These are phyloP conservation scores for Cenchrus purpureus DNA, from an alignment of 176 grass and related monocot species.

Conservation along the genomic window DNA sequence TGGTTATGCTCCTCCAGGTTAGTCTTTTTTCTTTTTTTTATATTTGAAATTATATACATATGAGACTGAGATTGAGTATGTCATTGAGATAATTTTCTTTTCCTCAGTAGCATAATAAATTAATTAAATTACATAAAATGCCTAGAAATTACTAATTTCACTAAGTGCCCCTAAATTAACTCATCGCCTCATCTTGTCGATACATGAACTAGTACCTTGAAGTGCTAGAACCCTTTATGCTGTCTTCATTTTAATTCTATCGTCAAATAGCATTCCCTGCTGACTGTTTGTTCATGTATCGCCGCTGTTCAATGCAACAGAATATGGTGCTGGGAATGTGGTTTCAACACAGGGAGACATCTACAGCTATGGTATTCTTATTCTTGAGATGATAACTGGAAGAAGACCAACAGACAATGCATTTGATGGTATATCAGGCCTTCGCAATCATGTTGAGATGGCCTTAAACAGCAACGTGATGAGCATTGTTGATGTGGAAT, in stretches of 20 bases:
- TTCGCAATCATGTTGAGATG: slow-evolving; percentile 17
- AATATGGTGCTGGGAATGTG: slow-evolving; percentile 36
- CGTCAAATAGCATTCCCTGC: not conserved
- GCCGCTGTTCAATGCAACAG: slow-evolving; percentile 15
- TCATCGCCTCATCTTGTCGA: not conserved
- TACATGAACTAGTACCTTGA: not conserved
- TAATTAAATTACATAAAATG: too few relatives aligned
- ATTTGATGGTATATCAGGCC: slow-evolving; percentile 20
- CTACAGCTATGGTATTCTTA: slow-evolving; percentile 48
- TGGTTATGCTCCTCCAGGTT: slow-evolving; percentile 40
- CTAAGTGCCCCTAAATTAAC: not conserved
- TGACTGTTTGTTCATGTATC: not conserved
- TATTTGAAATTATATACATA: too few relatives aligned
- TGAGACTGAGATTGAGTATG: too few relatives aligned
- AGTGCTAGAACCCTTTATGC: too few relatives aligned
- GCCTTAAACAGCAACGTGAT: not conserved
- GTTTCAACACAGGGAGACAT: slow-evolving; percentile 44
- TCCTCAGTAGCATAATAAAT: too few relatives aligned
- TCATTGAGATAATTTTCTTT: too few relatives aligned
- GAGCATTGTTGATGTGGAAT: not conserved
- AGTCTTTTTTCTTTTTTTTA: too few relatives aligned
- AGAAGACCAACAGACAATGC: slow-evolving; percentile 33
- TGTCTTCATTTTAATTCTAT: not conserved
- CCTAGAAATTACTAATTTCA: too few relatives aligned
- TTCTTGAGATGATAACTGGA: slow-evolving; percentile 44